phyloP scores from a whole-genome alignment of 768 basidiomycete species.

The Tephrocybe rancida region DNA sequence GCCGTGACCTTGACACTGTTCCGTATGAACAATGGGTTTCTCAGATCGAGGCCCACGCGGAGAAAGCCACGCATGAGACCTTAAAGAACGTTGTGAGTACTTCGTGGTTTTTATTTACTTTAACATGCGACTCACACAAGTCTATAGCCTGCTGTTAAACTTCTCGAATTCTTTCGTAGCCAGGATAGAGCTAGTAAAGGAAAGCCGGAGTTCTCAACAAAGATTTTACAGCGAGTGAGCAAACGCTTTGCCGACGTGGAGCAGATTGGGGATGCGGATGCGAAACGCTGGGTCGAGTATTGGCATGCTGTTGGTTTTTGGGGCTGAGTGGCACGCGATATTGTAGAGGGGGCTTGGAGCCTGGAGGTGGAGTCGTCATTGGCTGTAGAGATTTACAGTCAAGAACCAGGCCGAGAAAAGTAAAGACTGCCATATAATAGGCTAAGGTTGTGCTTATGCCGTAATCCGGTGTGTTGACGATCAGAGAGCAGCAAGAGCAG shows the following conservation, averaged over 20 bases:
- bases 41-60: neutral
- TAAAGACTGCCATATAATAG: no score
- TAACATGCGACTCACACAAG: no score
- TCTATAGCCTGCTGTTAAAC: constrained; percentile 2
- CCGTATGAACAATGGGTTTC: constrained; percentile 3
- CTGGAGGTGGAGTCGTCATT: no score
- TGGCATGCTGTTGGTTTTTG: neutral
- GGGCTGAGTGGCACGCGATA: neutral
- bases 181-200: neutral
- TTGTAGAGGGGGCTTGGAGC: no score
- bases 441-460: no score
- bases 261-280: neutral
- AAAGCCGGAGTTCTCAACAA: neutral
- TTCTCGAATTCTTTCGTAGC: neutral
- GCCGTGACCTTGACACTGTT: neutral
- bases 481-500: no score
- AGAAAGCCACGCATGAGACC: neutral
- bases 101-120: neutral
- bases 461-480: no score
- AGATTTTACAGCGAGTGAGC: neutral
- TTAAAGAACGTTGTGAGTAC: neutral
- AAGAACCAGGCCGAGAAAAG: no score
- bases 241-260: neutral
- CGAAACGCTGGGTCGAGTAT: neutral
- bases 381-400: no score